phyloP scores from a whole-genome alignment of 148 eudicot species.

The Dianthus caryophyllus region DNA sequence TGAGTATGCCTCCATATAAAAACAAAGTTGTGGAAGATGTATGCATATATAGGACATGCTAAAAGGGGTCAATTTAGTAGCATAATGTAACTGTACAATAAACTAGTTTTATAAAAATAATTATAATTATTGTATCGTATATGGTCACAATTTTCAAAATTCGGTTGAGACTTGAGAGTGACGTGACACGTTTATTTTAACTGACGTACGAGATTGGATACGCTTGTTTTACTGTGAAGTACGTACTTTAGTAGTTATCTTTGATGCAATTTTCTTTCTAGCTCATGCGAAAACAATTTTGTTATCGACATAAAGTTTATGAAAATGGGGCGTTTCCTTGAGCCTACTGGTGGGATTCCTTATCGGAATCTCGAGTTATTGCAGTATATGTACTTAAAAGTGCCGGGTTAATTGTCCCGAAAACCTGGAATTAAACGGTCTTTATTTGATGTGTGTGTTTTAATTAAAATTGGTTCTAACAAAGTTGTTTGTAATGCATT shows the following conservation, averaged over 20 bases:
- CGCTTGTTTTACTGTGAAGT: no score
- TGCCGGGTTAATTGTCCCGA: not conserved
- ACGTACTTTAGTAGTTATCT: no score
- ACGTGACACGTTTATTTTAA: not conserved
- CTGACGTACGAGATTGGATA: no score
- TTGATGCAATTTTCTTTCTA: no score
- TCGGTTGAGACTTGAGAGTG: constrained; percentile 2
- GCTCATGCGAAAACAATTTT: no score
- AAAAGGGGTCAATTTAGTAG: not conserved
- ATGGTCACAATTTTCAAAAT: constrained; percentile 3
- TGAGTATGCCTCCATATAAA: constrained; percentile 14
- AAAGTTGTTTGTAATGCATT: constrained; percentile 7
- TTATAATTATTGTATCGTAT: no score
- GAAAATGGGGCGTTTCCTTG: not conserved
- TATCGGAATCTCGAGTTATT: not conserved
- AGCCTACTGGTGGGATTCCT: no score
- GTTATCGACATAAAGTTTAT: no score
- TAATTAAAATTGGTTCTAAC: not conserved
- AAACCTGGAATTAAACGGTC: not conserved
- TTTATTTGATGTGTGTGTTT: not conserved
- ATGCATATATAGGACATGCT: not conserved
- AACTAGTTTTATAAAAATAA: not conserved
- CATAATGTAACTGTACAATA: not conserved
- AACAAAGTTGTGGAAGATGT: not conserved
- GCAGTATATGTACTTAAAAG: no score